Evolutionary conservation across 1,284 basidiomycete species (phyloP).

Genomic region (Apiotrichum domesticum): DNA sequence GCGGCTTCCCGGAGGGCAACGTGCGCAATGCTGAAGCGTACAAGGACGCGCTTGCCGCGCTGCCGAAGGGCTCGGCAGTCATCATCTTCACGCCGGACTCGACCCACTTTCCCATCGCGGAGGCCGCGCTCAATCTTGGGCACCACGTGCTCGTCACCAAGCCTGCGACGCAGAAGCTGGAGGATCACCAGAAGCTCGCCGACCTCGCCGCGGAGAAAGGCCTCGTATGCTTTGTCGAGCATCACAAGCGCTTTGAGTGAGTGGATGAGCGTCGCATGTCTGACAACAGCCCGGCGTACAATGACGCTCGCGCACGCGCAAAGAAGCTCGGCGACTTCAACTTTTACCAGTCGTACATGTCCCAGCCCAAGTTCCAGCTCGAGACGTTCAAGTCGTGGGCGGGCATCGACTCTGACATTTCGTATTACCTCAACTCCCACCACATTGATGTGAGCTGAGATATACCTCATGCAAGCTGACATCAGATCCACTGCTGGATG

Average conservation of each 20-base stretch:
- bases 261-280: neutral
- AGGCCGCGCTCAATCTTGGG: conserved; percentile 74
- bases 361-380: conserved; percentile 87
- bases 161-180: conserved; percentile 78
- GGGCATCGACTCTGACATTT: conserved; percentile 82
- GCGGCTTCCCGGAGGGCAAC: conserved; percentile 67
- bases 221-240: conserved; percentile 85
- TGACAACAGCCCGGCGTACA: conserved; percentile 64
- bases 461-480: conserved; percentile 32
- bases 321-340: conserved; percentile 80
- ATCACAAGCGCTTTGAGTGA: conserved; percentile 64
- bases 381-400: conserved; percentile 93
- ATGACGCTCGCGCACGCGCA: conserved; percentile 71
- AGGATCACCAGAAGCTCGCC: conserved; percentile 73
- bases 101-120: conserved; percentile 78
- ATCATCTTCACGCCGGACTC: conserved; percentile 55
- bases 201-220: conserved; percentile 66
- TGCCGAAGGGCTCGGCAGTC: conserved; percentile 75
- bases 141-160: conserved; percentile 88
- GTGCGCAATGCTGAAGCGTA: conserved; percentile 73
- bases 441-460: conserved; percentile 56
- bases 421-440: conserved; percentile 87
- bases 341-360: conserved; percentile 68
- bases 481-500: conserved; percentile 77
- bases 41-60: conserved; percentile 73